Conservation (phyloP, 208 protist genomes). For the Strigomonas oncopelti region DNA sequence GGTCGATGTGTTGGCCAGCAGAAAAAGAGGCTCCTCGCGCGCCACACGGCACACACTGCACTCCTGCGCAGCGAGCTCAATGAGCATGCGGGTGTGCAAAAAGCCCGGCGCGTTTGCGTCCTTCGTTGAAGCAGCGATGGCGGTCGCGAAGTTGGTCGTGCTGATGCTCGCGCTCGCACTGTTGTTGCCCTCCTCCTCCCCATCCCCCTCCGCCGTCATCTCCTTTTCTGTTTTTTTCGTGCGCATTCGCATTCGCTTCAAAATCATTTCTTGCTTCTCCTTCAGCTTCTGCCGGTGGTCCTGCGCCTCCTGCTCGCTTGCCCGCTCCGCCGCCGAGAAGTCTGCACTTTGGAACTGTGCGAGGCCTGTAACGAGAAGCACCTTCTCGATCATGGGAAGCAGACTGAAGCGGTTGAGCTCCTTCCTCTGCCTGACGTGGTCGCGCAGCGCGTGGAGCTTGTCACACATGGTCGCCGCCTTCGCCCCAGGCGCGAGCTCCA, state of each 20-base stretch:
- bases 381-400: slow-evolving; percentile 46
- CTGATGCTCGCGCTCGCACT: background rate
- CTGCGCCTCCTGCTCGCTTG: slow-evolving; percentile 19
- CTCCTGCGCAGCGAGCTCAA: slow-evolving; percentile 27
- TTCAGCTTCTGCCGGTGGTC: slow-evolving; percentile 47
- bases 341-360: slow-evolving; percentile 23
- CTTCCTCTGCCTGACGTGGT: slow-evolving; percentile 21
- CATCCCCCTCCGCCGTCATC: background rate
- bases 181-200: background rate
- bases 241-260: slow-evolving; percentile 51
- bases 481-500: slow-evolving; percentile 10
- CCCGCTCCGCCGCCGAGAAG: slow-evolving; percentile 15
- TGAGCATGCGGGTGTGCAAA: slow-evolving; percentile 24
- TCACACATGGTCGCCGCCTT: slow-evolving; percentile 8
- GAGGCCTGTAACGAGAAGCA: slow-evolving; percentile 37
- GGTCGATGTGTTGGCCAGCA: slow-evolving; percentile 32
- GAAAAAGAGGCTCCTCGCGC: slow-evolving; percentile 24
- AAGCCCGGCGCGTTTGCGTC: background rate
- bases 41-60: slow-evolving; percentile 44
- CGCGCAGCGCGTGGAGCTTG: slow-evolving; percentile 47
- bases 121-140: background rate
- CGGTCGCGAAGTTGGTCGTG: background rate
- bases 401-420: slow-evolving; percentile 47
- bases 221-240: slow-evolving; percentile 22
- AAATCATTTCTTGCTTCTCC: slow-evolving; percentile 59